Percentiles rank a stretch among this genome's conserved stretches.
These are phyloP conservation scores for Gastrolobium villosum DNA, from an alignment of 306 rosid genomes.

Conservation along the genomic window DNA sequence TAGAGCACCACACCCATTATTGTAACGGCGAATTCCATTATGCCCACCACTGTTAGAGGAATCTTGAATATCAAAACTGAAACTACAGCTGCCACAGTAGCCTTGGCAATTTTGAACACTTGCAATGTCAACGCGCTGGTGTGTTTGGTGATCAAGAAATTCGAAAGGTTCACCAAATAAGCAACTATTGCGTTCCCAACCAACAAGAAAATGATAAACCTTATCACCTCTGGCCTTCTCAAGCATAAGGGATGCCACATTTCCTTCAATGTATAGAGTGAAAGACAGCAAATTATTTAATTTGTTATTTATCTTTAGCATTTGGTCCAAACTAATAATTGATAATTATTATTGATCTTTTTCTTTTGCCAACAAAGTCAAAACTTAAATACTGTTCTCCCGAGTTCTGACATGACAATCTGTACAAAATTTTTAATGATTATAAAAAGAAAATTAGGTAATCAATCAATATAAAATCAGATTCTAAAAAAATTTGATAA, in stretches of 20 bases:
- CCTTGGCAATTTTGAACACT: constrained; percentile 93
- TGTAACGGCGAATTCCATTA: constrained; percentile 79
- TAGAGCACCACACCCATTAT: constrained; percentile 92
- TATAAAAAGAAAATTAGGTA: too few relatives aligned
- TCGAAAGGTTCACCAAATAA: constrained; percentile 90
- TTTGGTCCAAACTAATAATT: too few relatives aligned
- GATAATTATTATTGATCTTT: too few relatives aligned
- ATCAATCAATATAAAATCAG: too few relatives aligned
- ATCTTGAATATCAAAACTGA: constrained; percentile 90
- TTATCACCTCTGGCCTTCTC: constrained; percentile 70
- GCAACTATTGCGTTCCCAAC: constrained; percentile 93
- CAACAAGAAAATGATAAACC: constrained; percentile 68
- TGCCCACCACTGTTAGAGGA: constrained; percentile 90
- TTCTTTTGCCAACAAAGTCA: too few relatives aligned
- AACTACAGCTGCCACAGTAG: constrained; percentile 89
- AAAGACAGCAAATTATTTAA: constrained; percentile 86
- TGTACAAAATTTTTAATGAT: too few relatives aligned
- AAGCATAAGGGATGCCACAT: constrained; percentile 64
- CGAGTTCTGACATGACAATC: too few relatives aligned
- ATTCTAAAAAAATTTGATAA: too few relatives aligned
- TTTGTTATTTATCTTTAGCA: too few relatives aligned
- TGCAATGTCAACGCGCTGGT: constrained; percentile 92
- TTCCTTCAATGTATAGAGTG: constrained; percentile 86
- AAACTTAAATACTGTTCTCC: too few relatives aligned
- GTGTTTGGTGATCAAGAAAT: constrained; percentile 91